These are phyloP conservation scores for Auriscalpium microsporum DNA, from an alignment of 768 basidiomycete species.

Conservation along the genomic window DNA sequence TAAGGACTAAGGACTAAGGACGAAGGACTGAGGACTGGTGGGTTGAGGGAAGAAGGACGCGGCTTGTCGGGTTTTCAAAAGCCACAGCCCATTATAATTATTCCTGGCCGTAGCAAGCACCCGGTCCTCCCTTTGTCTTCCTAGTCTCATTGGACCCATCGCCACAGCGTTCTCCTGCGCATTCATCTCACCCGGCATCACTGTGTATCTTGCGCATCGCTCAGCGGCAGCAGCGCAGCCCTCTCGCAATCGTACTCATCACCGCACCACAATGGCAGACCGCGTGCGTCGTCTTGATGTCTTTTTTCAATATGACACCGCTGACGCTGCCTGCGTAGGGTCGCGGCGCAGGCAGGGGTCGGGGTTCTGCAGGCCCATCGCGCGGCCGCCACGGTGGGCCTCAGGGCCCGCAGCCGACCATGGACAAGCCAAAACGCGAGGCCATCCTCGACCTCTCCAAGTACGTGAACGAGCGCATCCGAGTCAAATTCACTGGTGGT, in stretches of 20 bases:
- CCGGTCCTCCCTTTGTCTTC: not conserved
- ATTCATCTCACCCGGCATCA: too few relatives aligned
- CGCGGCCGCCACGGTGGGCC: slow-evolving; percentile 44
- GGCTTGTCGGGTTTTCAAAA: slow-evolving; percentile 27
- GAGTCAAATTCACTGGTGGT: slow-evolving; percentile 98
- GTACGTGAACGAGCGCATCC: slow-evolving; percentile 85
- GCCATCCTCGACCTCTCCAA: slow-evolving; percentile 93
- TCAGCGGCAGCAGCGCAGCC: not conserved
- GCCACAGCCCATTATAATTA: not conserved
- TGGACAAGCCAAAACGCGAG: slow-evolving; percentile 82
- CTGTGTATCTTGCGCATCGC: not conserved
- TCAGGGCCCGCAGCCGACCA: slow-evolving; percentile 37
- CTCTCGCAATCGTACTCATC: not conserved
- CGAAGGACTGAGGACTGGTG: too few relatives aligned
- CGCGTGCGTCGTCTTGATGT: slow-evolving; percentile 35
- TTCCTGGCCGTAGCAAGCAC: not conserved
- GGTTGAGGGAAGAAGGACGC: not conserved
- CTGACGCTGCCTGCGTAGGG: slow-evolving; percentile 33
- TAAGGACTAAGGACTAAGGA: too few relatives aligned
- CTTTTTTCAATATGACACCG: not conserved
- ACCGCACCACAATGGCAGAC: slow-evolving; percentile 40
- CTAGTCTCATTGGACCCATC: not conserved
- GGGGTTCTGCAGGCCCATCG: slow-evolving; percentile 32
- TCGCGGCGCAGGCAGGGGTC: slow-evolving; percentile 47
- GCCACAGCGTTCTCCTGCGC: not conserved